A percentile compares a stretch with the other conserved stretches of the same genome.
Conservation (phyloP, 2,329 filamentous ascomycete species). For the Zasmidium angulare region DNA sequence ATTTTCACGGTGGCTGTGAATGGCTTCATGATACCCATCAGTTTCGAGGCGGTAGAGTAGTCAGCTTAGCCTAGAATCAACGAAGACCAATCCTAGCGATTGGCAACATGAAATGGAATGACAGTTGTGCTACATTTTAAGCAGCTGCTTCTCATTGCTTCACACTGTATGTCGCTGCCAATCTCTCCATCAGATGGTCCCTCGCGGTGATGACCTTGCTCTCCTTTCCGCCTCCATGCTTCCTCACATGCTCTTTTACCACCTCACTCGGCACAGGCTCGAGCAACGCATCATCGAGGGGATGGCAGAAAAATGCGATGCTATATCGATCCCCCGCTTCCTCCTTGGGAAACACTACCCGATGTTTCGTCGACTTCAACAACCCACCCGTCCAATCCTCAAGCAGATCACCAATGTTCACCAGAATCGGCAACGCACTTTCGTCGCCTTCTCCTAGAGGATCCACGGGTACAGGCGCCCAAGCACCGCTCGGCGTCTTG, state of each 20-base stretch:
- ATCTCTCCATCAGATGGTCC: slow-evolving; percentile 57
- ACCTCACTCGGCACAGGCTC: slow-evolving; percentile 56
- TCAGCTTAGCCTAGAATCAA: not conserved
- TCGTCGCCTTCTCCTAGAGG: slow-evolving; percentile 35
- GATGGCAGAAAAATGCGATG: slow-evolving; percentile 62
- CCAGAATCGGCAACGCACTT: slow-evolving; percentile 60
- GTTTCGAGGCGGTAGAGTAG: not conserved
- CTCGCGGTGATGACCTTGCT: slow-evolving; percentile 55
- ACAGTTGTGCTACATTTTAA: not conserved
- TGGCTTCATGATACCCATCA: slow-evolving; percentile 10
- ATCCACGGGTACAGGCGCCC: slow-evolving; percentile 46
- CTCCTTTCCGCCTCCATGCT: slow-evolving; percentile 31
- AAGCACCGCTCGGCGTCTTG: slow-evolving; percentile 53
- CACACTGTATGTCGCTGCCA: slow-evolving; percentile 59
- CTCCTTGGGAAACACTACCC: slow-evolving; percentile 69
- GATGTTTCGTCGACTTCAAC: slow-evolving; percentile 82
- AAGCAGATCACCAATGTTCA: slow-evolving; percentile 70
- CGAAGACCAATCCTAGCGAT: not conserved
- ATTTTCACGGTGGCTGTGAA: not conserved
- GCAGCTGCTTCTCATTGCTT: not conserved
- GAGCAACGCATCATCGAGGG: slow-evolving; percentile 54
- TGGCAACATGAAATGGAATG: not conserved
- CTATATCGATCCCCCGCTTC: slow-evolving; percentile 32
- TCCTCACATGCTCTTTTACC: slow-evolving; percentile 42
- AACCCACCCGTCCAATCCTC: slow-evolving; percentile 90